Base-by-base conservation (phyloP, 2,329 filamentous ascomycete genomes). In the Cadophora sp. region DNA sequence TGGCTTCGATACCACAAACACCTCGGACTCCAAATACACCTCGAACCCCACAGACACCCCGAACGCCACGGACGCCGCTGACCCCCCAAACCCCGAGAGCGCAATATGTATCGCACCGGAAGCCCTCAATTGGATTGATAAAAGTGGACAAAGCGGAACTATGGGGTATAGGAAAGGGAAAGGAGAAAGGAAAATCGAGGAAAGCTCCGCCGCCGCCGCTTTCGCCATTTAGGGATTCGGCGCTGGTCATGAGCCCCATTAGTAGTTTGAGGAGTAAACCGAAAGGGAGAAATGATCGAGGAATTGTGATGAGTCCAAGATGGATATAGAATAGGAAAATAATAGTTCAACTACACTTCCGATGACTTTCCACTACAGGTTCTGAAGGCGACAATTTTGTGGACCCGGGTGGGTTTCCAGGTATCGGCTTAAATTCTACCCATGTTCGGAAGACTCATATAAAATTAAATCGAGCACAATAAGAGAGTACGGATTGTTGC, bases 171-270 rank as follows among this genome's bases (percentile, higher is more conserved):
- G 27, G 37, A 16, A 48, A 16, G 16, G 7, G 27, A 19, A 56
- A 43, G 16, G 40, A 14, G 5, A 43, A 26, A 24, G 37, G 16
- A 4, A 55, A 34, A 22, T 37, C 31, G 31, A 59, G 31, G 37
- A 59, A 59, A 26, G 31, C 9, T 9, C 56, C 56, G 8, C 56
- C 56, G 11, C 34, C 31, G 6, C 56, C 56, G 16, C 31, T 26
- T 26, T 59, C 56, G 22, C 56, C 56, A 4, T 59, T 40, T 22
- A 40, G 56, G 4, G 56, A 59, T 22, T 59, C 56, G 56, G 56
- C 34, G 4, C 12, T 40, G 22, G 24, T 59, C 1, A 43, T 59
- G 56, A 59, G 31, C 16, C 31, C 56, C 4, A 37, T 22, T 27
- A 19, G 8, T 26, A 59, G 11, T n/a, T 43, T 26, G 22, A 34